Base-by-base conservation (phyloP, 768 basidiomycete genomes). In the Pulveroboletus sp. region DNA sequence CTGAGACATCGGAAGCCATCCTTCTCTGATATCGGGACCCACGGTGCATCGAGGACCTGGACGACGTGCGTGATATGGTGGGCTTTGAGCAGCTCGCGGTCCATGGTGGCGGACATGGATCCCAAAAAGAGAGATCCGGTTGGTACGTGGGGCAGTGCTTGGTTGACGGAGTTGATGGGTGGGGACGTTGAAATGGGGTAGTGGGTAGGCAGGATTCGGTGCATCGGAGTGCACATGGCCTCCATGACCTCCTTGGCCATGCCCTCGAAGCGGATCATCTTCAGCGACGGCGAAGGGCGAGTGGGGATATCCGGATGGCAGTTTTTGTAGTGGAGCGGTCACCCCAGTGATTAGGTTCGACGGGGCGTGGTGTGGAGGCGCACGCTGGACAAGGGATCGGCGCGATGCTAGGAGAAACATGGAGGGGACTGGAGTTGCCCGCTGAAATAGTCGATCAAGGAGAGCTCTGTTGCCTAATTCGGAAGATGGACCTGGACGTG, bases 181-280 rank as follows among this genome's bases (percentile, higher is more conserved):
- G 52, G 61, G 3, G 66, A 55, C 5, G 59, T 42, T 4, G 53
- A 35, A 17, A 46, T 41, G 7, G 61, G 58, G 43, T 66, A 54
- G n/a, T 45, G 68, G 30, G 77, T 47, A 8, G 71, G 75, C 11
- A 87, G 72, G 60, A 89, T 79, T 55, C 78, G 76, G 69, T 89
- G 86, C 87, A 89, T 88, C 0, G 87, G 87, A 0, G 86, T 89
- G 71, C 86, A 88, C 82, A 89, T 86, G 7, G 87, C 83, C 65
- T 87, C 83, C 76, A 85, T 81, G 43, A 89, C 84, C 59, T 88
- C 86, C 27, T 81, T 79, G 11, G 86, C 76, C 53, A 89, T 71
- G 48, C 74, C 78, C 65, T 89, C 86, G 74, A 89, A 88, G 46
- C 86, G 81, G 63, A 89, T 89, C 86, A 89, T 89, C 27, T 51